Conservation (phyloP, 1,284 basidiomycete genomes). For the Heterobasidion occidentale region DNA sequence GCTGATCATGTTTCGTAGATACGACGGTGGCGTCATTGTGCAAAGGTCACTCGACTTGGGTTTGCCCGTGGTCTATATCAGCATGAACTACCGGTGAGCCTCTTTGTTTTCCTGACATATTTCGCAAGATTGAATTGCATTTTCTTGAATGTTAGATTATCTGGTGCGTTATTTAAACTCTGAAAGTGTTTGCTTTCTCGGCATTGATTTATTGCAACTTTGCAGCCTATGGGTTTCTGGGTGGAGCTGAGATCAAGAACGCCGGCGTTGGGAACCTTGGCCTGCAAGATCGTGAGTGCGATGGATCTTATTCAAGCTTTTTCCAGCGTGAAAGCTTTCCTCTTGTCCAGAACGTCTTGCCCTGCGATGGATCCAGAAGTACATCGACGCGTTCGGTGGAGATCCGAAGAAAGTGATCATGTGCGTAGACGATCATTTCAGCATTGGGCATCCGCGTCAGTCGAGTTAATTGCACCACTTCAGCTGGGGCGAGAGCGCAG, state of each 20-base stretch:
- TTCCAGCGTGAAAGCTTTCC: not conserved
- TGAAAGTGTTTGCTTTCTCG: not conserved
- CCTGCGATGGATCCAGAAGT: slow-evolving; percentile 31
- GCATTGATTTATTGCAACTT: not conserved
- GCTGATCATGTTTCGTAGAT: no score
- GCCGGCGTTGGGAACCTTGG: slow-evolving; percentile 49
- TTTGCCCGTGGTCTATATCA: slow-evolving; percentile 42
- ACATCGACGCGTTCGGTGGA: slow-evolving; percentile 37
- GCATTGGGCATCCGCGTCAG: not conserved
- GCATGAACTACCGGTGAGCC: slow-evolving; percentile 44
- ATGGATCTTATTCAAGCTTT: not conserved
- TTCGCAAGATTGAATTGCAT: no score
- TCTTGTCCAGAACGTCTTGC: slow-evolving; percentile 38
- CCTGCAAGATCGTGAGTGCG: slow-evolving; percentile 39
- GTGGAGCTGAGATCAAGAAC: slow-evolving; percentile 37
- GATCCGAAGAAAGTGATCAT: slow-evolving; percentile 40
- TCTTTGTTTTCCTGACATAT: not conserved
- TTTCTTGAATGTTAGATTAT: not conserved
- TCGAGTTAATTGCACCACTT: not conserved
- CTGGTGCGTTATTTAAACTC: not conserved
- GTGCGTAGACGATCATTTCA: slow-evolving; percentile 22
- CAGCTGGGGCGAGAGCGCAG: slow-evolving; percentile 38
- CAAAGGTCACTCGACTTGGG: slow-evolving; percentile 36
- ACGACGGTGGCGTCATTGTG: slow-evolving; percentile 38
- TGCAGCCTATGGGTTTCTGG: slow-evolving; percentile 39